Evolutionary conservation across 176 grass and related monocot genomes (phyloP).

Genomic region (Raddia distichophylla): DNA sequence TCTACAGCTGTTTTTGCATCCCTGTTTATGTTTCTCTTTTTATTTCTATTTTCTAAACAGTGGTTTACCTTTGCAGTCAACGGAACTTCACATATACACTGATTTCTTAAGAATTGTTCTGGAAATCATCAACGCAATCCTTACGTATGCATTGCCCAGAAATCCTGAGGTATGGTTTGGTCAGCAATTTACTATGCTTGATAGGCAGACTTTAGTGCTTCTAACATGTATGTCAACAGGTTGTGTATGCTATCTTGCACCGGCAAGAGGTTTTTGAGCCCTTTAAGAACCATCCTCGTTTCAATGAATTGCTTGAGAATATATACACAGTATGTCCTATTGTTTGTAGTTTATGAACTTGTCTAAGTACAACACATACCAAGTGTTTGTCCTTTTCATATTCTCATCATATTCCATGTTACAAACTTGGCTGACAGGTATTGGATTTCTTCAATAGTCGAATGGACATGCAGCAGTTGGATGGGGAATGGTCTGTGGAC

Average conservation of each 20-base stretch:
- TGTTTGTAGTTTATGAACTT: slow-evolving; percentile 5
- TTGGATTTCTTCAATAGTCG: slow-evolving; percentile 98
- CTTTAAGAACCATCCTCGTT: slow-evolving; percentile 97
- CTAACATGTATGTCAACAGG: slow-evolving; percentile 57
- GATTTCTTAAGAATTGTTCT: slow-evolving; percentile 98
- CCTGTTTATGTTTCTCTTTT: slow-evolving; percentile 28
- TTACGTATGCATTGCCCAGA: slow-evolving; percentile 95
- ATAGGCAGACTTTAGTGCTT: slow-evolving; percentile 32
- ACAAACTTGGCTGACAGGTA: slow-evolving; percentile 53
- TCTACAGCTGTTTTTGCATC: slow-evolving; percentile 33
- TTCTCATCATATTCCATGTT: slow-evolving; percentile 35
- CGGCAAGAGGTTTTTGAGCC: slow-evolving; percentile 96
- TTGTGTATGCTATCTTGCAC: slow-evolving; percentile 98
- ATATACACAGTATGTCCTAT: slow-evolving; percentile 83
- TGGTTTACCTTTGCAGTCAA: slow-evolving; percentile 72
- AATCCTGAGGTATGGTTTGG: slow-evolving; percentile 81
- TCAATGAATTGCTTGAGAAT: slow-evolving; percentile 98
- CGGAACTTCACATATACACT: slow-evolving; percentile 96
- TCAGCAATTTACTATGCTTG: slow-evolving; percentile 28
- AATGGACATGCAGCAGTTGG: slow-evolving; percentile 91
- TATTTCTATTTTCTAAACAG: slow-evolving; percentile 45
- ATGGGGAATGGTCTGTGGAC: slow-evolving; percentile 96
- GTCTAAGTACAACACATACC: slow-evolving; percentile 19
- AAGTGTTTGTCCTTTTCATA: slow-evolving; percentile 26
- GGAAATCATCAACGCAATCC: slow-evolving; percentile 98